phyloP scores from a whole-genome alignment of 2,329 filamentous ascomycete species.

The Lasiodiplodia citricola region DNA sequence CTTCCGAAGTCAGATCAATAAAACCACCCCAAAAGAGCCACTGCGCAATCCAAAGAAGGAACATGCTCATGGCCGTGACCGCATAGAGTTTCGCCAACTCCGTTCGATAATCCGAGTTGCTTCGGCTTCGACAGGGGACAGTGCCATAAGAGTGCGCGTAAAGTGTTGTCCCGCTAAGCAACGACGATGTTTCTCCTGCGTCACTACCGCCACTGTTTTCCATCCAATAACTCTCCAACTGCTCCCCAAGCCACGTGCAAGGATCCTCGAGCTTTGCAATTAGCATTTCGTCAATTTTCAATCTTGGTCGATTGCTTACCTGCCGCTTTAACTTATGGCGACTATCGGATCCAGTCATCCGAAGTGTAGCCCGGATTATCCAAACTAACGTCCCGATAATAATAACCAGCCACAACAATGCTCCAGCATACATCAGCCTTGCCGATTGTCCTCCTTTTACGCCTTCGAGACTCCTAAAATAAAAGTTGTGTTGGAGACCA shows the following conservation, averaged over 20 bases:
- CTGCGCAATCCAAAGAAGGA: conserved; percentile 36
- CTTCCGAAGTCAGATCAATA: conserved; percentile 33
- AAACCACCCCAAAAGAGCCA: conserved; percentile 41
- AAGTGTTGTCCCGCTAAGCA: conserved; percentile 6
- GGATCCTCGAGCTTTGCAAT: too few relatives aligned
- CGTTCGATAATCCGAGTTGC: conserved; percentile 2
- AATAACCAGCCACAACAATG: conserved; percentile 36
- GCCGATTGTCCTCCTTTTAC: conserved; percentile 31
- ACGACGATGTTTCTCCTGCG: conserved; percentile 27
- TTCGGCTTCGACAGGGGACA: conserved; percentile 7
- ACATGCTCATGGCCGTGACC: conserved; percentile 29
- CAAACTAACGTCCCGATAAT: conserved; percentile 23
- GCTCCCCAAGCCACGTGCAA: neutral
- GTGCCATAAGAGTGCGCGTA: conserved; percentile 30
- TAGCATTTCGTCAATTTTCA: too few relatives aligned
- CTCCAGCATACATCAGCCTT: conserved; percentile 38
- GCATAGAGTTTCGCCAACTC: conserved; percentile 27
- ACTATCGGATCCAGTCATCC: conserved; percentile 7
- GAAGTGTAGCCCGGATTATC: conserved; percentile 24
- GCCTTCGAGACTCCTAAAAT: conserved; percentile 29
- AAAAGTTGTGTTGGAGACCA: conserved; percentile 38
- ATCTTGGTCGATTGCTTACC: too few relatives aligned
- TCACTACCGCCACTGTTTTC: conserved; percentile 11
- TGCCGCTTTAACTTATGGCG: neutral
- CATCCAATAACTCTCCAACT: conserved; percentile 17